Conservation (phyloP, 2,329 filamentous ascomycete genomes). For the Thermoascus crustaceus region DNA sequence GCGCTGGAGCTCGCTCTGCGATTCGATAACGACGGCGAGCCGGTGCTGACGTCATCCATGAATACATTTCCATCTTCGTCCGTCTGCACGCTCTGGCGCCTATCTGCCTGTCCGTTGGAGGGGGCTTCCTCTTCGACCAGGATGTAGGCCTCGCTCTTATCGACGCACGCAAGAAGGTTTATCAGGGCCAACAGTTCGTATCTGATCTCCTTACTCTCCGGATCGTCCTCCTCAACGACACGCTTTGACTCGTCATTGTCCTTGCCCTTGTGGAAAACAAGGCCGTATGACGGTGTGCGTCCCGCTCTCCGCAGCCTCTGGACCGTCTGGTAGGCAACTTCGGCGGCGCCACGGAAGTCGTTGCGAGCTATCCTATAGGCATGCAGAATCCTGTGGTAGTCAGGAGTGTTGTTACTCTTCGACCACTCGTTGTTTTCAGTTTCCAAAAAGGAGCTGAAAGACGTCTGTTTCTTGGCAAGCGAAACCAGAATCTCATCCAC, state of each 20-base stretch:
- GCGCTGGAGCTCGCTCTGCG: slow-evolving; percentile 17
- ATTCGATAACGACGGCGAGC: slow-evolving; percentile 10
- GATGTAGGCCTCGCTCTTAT: slow-evolving; percentile 69
- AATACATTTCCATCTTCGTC: slow-evolving; percentile 33
- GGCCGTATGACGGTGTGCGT: slow-evolving; percentile 24
- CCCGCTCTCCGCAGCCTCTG: slow-evolving; percentile 40
- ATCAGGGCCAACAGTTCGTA: slow-evolving; percentile 84
- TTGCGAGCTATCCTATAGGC: slow-evolving; percentile 76
- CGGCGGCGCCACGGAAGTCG: slow-evolving; percentile 73
- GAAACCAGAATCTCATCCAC: slow-evolving; percentile 71
- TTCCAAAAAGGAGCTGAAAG: slow-evolving; percentile 44
- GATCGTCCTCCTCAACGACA: slow-evolving; percentile 32
- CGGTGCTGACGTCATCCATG: slow-evolving; percentile 29
- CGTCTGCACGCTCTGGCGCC: slow-evolving; percentile 35
- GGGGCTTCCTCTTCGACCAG: slow-evolving; percentile 36
- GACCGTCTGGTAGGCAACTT: slow-evolving; percentile 49
- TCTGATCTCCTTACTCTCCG: slow-evolving; percentile 46
- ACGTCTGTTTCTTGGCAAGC: slow-evolving; percentile 60
- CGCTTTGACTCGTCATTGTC: slow-evolving; percentile 23
- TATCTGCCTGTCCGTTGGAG: slow-evolving; percentile 31
- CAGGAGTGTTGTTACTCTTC: slow-evolving; percentile 40
- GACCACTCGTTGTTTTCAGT: slow-evolving; percentile 22
- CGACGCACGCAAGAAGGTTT: slow-evolving; percentile 82
- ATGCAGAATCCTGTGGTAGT: slow-evolving; percentile 85
- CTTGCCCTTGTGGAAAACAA: slow-evolving; percentile 29